Percentiles rank a stretch among this genome's conserved stretches.
Conservation (phyloP, 129 eudicot species). For the Artemisia argyi region DNA sequence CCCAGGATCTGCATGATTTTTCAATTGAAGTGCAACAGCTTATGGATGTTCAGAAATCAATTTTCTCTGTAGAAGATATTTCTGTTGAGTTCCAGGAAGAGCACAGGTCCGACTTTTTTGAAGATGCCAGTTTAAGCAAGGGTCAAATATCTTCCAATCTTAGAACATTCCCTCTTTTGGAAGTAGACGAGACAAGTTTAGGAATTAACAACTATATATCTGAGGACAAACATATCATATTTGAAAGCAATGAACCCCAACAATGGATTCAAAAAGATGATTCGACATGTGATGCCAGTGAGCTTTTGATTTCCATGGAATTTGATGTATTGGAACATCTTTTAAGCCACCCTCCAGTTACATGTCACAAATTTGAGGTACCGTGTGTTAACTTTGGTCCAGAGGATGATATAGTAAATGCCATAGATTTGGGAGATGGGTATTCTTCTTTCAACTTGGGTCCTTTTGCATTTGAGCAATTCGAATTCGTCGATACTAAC, state of each 20-base stretch:
- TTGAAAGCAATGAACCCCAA: constrained; percentile 48
- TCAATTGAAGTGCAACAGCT: constrained; percentile 39
- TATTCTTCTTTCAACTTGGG: constrained; percentile 9
- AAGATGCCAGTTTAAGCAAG: constrained; percentile 40
- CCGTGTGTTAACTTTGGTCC: constrained; percentile 27
- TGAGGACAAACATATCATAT: constrained; percentile 35
- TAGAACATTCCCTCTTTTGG: constrained; percentile 63
- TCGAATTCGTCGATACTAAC: constrained; percentile 48
- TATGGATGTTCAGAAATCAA: constrained; percentile 45
- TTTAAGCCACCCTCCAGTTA: constrained; percentile 30
- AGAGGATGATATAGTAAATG: constrained; percentile 51
- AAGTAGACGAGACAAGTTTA: constrained; percentile 66
- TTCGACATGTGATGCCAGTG: constrained; percentile 38
- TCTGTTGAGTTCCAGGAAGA: constrained; percentile 39
- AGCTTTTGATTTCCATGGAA: constrained; percentile 56
- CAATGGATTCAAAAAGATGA: constrained; percentile 42
- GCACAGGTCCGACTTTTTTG: constrained; percentile 37
- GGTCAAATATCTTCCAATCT: constrained; percentile 36
- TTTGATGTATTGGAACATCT: constrained; percentile 54
- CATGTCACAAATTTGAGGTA: constrained; percentile 32
- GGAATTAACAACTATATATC: constrained; percentile 41
- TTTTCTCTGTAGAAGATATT: constrained; percentile 55
- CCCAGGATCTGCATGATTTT: constrained; percentile 57
- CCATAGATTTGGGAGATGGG: constrained; percentile 41
- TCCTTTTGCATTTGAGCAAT: constrained; percentile 55